Base-by-base conservation (phyloP, 2,329 filamentous ascomycete genomes). In the Colletotrichum somersetense region DNA sequence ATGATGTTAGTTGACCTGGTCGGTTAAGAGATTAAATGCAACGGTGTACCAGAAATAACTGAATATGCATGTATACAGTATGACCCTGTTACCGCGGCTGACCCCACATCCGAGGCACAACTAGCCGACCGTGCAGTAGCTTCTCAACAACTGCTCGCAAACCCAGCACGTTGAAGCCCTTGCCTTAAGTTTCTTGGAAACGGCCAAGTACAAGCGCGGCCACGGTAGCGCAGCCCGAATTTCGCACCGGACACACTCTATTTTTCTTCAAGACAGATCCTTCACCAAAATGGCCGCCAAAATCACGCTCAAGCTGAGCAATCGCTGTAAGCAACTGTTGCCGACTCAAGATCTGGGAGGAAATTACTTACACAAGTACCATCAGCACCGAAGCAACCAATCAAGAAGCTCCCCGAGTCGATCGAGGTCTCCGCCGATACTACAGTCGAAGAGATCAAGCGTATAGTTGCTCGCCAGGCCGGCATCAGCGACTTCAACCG, bases 401-500 rank as follows among this genome's bases (percentile, higher is more conserved):
- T 90, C 79, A 87, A 85, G 81, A 84, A 84, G 72, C 85, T 90
- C n/a, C 88, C 88, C 20, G 73, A 81, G 23, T 81, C 85, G 26
- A 75, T 90, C 76, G 84, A 88, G 72, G 75, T 90, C 26, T 78
- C 85, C 35, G 74, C 79, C 72, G 81, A 85, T 71, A 84, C 88
- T 71, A 91, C 88, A 11, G 84, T 91, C 70, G 89, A 91, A 76
- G 86, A 89, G 78, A 84, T 89, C 75, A 91, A 92, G 83, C 81
- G 81, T 52, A 76, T 82, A 52, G 82, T 92, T 66, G 89, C 90
- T 46, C 84, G 85, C 75, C 80, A 84, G 74, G 80, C 85, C 20
- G 84, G 84, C 57, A 83, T 90, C 59, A 79, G 81, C 71, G 89
- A 91, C 80, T 85, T 84, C 78, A 90, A 91, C 81, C 88, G 89